phyloP scores from a whole-genome alignment of 169 alveolate species.

The Plasmodium vivax region DNA sequence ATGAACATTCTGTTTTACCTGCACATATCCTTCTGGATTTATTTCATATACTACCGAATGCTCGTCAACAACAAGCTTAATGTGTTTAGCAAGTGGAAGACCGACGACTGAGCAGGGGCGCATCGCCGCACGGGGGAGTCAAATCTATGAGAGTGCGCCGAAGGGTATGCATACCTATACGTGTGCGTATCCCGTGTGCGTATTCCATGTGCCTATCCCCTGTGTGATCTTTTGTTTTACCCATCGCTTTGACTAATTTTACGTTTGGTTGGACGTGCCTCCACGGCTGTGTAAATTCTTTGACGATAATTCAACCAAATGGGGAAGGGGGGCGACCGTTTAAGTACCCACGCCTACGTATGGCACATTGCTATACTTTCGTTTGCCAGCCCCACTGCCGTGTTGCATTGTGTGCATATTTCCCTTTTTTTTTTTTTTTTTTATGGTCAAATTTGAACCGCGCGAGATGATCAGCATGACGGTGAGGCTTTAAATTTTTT shows the following conservation, averaged over 20 bases:
- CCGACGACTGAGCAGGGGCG: constrained; percentile 61
- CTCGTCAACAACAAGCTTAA: constrained; percentile 83
- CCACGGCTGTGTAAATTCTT: not conserved
- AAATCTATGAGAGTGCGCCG: not conserved
- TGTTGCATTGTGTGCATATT: not conserved
- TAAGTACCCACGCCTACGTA: not conserved
- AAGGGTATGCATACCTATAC: not conserved
- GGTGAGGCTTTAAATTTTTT: not conserved
- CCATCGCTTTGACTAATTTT: not conserved
- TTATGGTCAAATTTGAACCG: not conserved
- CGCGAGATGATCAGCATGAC: not conserved
- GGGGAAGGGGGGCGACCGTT: not conserved
- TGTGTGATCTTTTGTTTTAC: not conserved
- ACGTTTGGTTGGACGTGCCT: not conserved
- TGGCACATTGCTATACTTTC: not conserved
- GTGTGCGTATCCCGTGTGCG: not conserved
- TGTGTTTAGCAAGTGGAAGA: constrained; percentile 84
- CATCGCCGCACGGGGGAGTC: not conserved
- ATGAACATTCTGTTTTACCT: constrained; percentile 79
- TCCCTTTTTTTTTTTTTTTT: constrained; percentile 7
- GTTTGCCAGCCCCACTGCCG: not conserved
- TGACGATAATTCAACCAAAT: not conserved
- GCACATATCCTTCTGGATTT: constrained; percentile 81
- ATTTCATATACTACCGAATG: constrained; percentile 79
- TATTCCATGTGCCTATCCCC: not conserved